Evolutionary conservation across 2,329 filamentous ascomycete genomes (phyloP).

Genomic region (Spiromastix sp.): DNA sequence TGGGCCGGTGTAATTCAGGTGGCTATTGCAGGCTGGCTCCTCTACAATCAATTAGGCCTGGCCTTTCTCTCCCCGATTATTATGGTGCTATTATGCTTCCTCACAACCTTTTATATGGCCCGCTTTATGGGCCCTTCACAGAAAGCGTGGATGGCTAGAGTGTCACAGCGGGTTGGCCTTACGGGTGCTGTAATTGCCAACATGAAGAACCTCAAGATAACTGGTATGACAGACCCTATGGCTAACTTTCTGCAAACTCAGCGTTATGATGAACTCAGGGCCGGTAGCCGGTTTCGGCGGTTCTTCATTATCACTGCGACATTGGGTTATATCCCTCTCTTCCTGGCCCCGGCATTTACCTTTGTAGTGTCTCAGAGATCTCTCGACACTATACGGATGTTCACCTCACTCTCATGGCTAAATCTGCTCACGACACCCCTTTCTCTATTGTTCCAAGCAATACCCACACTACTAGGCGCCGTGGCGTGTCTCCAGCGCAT

Average conservation of each 20-base stretch:
- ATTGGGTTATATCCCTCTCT: too few species aligned
- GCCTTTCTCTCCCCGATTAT: conserved; percentile 35
- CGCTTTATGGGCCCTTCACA: conserved; percentile 32
- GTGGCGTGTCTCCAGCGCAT: conserved; percentile 10
- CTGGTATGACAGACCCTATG: conserved; percentile 35
- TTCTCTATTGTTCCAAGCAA: background rate
- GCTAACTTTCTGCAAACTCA: conserved; percentile 29
- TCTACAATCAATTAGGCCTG: conserved; percentile 31
- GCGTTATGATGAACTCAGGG: conserved; percentile 30
- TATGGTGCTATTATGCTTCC: conserved; percentile 29
- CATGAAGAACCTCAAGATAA: conserved; percentile 44
- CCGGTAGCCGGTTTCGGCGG: conserved; percentile 32
- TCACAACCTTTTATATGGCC: too few species aligned
- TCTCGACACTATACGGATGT: too few species aligned
- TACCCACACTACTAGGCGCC: background rate
- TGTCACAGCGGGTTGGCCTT: conserved; percentile 40
- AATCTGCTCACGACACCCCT: background rate
- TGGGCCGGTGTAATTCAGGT: conserved; percentile 38
- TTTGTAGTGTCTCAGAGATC: conserved; percentile 29
- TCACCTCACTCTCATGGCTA: background rate
- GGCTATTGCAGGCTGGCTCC: conserved; percentile 34
- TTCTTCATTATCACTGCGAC: conserved; percentile 32
- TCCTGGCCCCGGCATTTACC: conserved; percentile 35
- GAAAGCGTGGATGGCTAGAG: conserved; percentile 40
- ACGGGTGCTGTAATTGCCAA: conserved; percentile 39